These are phyloP conservation scores for Lactarius akahatsu DNA, from an alignment of 768 basidiomycete species.

Conservation along the genomic window DNA sequence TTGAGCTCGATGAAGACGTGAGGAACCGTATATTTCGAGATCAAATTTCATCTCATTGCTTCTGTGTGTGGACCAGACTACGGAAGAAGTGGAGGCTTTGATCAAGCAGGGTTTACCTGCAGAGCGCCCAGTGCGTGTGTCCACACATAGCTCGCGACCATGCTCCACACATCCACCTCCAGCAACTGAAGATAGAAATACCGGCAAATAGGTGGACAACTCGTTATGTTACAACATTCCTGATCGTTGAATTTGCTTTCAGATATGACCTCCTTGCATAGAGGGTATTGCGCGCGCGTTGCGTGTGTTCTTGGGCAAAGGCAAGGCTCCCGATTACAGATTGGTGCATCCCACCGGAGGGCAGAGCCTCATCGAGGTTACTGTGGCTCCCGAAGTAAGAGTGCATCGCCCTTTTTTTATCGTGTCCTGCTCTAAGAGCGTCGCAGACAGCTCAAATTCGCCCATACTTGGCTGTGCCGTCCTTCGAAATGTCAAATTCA, in stretches of 20 bases:
- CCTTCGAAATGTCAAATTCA: conserved; percentile 87
- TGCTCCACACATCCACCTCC: conserved; percentile 28
- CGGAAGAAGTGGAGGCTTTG: conserved; percentile 78
- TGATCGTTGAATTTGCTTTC: conserved; percentile 16
- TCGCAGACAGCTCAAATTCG: conserved; percentile 75
- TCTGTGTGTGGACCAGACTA: conserved; percentile 57
- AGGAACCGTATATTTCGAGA: conserved; percentile 21
- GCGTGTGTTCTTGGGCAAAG: conserved; percentile 73
- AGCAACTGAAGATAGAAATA: conserved; percentile 99
- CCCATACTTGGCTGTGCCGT: conserved; percentile 87
- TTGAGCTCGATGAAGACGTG: conserved; percentile 99
- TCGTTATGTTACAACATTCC: not conserved
- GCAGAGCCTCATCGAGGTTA: conserved; percentile 65
- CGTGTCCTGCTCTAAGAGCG: not conserved
- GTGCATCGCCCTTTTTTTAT: conserved; percentile 17
- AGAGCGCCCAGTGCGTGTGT: conserved; percentile 67
- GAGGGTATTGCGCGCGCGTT: conserved; percentile 92
- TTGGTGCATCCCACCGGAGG: conserved; percentile 71
- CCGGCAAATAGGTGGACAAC: conserved; percentile 84
- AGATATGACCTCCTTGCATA: conserved; percentile 98
- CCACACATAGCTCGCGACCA: conserved; percentile 1
- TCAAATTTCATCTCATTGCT: conserved; percentile 10
- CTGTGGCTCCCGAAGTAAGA: conserved; percentile 71
- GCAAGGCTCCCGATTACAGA: conserved; percentile 67
- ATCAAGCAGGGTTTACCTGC: conserved; percentile 82